These are phyloP conservation scores for Ceratocystis destructans DNA, from an alignment of 2,329 filamentous ascomycete species.

Conservation along the genomic window DNA sequence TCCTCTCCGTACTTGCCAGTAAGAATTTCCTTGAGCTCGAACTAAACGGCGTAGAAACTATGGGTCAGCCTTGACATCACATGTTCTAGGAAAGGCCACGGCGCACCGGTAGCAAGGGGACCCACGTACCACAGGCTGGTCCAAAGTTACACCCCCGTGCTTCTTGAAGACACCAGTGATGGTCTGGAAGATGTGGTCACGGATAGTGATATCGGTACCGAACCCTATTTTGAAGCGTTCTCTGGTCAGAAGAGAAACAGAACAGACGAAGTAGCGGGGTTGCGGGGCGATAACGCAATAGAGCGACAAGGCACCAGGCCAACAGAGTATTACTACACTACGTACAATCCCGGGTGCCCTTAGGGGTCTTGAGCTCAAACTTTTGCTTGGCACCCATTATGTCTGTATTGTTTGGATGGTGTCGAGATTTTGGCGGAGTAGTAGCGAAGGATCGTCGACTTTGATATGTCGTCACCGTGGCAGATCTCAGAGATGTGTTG, in stretches of 20 bases:
- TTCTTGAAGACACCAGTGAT: constrained; percentile 72
- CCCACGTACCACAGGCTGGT: constrained; percentile 48
- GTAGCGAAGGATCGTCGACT: neutral
- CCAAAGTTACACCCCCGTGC: constrained; percentile 65
- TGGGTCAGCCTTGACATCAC: constrained; percentile 1
- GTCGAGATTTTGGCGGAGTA: neutral
- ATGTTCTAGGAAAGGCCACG: neutral
- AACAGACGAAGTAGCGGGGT: neutral
- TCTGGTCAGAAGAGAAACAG: constrained; percentile 3
- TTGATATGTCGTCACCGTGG: neutral
- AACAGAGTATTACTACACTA: constrained; percentile 12
- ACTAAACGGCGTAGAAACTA: constrained; percentile 27
- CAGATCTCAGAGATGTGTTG: neutral
- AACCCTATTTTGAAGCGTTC: constrained; percentile 35
- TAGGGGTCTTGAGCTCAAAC: constrained; percentile 73
- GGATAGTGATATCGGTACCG: constrained; percentile 63
- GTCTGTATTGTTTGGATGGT: neutral
- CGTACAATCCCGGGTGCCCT: constrained; percentile 75
- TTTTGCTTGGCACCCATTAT: constrained; percentile 33
- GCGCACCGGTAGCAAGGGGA: neutral
- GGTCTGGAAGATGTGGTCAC: constrained; percentile 64
- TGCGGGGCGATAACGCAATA: constrained; percentile 6
- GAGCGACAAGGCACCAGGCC: neutral
- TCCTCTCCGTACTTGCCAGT: constrained; percentile 88
- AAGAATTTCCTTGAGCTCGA: constrained; percentile 76